phyloP scores from a whole-genome alignment of 139 green algal genomes.

The Edaphochlamys debaryana region DNA sequence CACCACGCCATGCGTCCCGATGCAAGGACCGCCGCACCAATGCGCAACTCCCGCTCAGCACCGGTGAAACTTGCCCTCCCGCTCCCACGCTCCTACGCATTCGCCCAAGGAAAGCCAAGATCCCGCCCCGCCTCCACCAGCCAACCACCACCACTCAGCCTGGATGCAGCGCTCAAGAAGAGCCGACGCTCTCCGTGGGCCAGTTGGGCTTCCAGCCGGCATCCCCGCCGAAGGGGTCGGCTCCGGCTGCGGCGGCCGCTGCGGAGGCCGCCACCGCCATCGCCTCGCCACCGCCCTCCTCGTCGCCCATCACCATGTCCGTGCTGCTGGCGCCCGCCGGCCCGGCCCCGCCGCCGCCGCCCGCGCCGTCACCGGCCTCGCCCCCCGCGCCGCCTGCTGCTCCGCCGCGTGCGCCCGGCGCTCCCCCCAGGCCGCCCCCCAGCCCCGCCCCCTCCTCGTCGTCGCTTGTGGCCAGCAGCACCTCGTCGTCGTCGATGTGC shows the following conservation, averaged over 20 bases:
- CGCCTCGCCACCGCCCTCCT: not conserved
- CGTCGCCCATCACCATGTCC: conserved; percentile 34
- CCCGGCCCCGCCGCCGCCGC: not conserved
- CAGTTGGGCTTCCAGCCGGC: conserved; percentile 28
- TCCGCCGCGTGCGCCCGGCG: not conserved
- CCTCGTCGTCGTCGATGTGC: conserved; percentile 56
- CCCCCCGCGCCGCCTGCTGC: not conserved
- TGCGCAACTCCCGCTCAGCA: no score
- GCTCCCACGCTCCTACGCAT: no score
- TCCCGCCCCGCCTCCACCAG: no score
- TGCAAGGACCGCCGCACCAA: no score
- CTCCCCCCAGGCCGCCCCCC: no score
- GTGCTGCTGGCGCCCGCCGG: not conserved
- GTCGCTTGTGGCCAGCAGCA: conserved; percentile 53
- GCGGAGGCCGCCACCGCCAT: not conserved
- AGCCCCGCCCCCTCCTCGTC: conserved; percentile 33
- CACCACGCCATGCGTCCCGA: no score
- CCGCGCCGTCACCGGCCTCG: not conserved
- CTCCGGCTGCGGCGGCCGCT: not conserved
- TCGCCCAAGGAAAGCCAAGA: no score
- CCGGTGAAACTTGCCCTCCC: no score
- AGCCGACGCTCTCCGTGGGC: no score
- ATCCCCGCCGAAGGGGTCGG: not conserved
- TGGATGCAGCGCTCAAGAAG: no score
- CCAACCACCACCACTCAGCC: no score